Evolutionary conservation across 1,284 basidiomycete species (phyloP).

Genomic region (Microbotryomycetes sp.): DNA sequence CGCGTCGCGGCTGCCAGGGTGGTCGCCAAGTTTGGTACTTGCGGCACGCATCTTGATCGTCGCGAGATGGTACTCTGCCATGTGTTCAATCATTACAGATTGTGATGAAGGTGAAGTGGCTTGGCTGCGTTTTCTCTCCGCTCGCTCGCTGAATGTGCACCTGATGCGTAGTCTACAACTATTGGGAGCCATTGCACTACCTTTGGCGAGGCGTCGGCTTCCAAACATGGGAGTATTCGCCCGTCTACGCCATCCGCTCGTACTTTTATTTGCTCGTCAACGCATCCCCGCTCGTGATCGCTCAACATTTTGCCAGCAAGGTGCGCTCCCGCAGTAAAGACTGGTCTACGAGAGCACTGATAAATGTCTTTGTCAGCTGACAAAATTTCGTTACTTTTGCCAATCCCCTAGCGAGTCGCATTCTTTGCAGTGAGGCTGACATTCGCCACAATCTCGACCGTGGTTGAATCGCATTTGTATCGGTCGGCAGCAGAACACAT

Average conservation of each 20-base stretch:
- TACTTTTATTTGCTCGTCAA: conserved; percentile 88
- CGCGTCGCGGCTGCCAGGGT: conserved; percentile 54
- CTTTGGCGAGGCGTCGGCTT: conserved; percentile 57
- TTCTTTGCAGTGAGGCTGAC: conserved; percentile 84
- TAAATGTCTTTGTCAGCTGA: conserved; percentile 12
- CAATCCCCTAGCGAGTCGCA: conserved; percentile 61
- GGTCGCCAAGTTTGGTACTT: conserved; percentile 71
- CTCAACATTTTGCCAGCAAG: conserved; percentile 44
- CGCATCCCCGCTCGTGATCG: conserved; percentile 43
- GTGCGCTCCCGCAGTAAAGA: conserved; percentile 40
- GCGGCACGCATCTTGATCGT: conserved; percentile 79
- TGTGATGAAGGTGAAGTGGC: conserved; percentile 83
- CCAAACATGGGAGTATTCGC: conserved; percentile 97
- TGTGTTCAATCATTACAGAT: conserved; percentile 88
- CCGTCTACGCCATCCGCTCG: conserved; percentile 80
- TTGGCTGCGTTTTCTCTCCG: not conserved
- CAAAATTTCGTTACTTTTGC: conserved; percentile 26
- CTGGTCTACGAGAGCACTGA: too few species aligned
- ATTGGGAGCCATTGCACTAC: conserved; percentile 96
- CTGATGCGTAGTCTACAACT: conserved; percentile 73
- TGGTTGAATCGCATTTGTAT: conserved; percentile 80
- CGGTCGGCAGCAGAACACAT: conserved; percentile 71
- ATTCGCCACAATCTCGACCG: conserved; percentile 65
- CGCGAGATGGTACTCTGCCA: conserved; percentile 74
- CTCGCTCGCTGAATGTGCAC: not conserved